Evolutionary conservation across 1,284 basidiomycete species (phyloP).

Genomic region (Irpex sp.): DNA sequence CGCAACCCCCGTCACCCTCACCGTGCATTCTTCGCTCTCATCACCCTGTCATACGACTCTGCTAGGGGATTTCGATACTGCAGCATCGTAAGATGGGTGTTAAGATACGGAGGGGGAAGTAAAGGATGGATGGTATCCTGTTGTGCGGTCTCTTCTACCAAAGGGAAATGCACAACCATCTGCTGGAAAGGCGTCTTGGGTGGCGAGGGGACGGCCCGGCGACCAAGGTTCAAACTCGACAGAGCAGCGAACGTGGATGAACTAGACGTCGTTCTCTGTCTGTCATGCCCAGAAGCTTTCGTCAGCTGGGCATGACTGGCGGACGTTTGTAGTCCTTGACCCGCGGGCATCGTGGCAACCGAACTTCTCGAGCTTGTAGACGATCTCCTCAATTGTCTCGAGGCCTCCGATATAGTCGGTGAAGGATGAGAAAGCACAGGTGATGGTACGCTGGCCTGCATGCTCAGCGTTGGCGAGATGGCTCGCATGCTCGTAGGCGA

Average conservation of each 20-base stretch:
- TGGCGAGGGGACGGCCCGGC: constrained; percentile 47
- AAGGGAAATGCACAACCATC: constrained; percentile 49
- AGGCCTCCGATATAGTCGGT: constrained; percentile 25
- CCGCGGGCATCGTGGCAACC: constrained; percentile 55
- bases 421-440: constrained; percentile 25
- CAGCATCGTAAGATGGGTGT: constrained; percentile 64
- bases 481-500: constrained; percentile 26
- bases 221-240: constrained; percentile 45
- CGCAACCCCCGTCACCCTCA: constrained; percentile 6
- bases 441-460: constrained; percentile 29
- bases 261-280: constrained; percentile 62
- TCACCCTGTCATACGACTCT: constrained; percentile 67
- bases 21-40: constrained; percentile 45
- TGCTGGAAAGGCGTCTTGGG: constrained; percentile 40
- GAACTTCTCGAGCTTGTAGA: constrained; percentile 68
- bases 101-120: constrained; percentile 65
- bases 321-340: constrained; percentile 13
- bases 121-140: constrained; percentile 62
- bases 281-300: constrained; percentile 38
- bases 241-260: constrained; percentile 64
- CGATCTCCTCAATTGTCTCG: constrained; percentile 41
- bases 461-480: constrained; percentile 28
- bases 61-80: constrained; percentile 58
- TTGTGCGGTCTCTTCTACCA: constrained; percentile 39
- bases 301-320: constrained; percentile 30